Conservation (phyloP, 345 rosid species). For the Odontarrhena argentea region DNA sequence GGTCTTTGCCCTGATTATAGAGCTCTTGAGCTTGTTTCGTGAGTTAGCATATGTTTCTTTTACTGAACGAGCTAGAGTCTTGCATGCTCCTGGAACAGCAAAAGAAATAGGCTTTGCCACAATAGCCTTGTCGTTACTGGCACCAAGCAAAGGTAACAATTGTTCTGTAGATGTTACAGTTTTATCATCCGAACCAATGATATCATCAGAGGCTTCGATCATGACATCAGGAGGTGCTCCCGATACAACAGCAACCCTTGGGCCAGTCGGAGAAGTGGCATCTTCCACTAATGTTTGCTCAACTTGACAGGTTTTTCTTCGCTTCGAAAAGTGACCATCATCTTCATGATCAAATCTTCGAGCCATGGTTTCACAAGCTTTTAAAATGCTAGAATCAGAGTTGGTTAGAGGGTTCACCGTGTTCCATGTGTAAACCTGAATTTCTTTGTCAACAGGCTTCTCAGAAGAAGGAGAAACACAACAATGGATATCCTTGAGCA, state of each 20-base stretch:
- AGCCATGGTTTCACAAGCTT: constrained; percentile 34
- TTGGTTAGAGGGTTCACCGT: background rate
- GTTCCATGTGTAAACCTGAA: constrained; percentile 19
- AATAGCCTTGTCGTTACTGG: background rate
- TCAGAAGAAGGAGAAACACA: constrained; percentile 15
- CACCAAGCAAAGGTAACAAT: constrained; percentile 16
- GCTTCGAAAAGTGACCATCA: constrained; percentile 2
- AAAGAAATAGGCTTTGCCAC: constrained; percentile 34
- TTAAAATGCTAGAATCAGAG: constrained; percentile 25
- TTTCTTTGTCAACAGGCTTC: constrained; percentile 11
- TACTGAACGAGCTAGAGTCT: constrained; percentile 27
- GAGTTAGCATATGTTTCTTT: constrained; percentile 14
- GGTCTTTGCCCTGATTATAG: constrained; percentile 17
- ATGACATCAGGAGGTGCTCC: constrained; percentile 12
- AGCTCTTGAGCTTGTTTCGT: constrained; percentile 16
- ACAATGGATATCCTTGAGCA: constrained; percentile 8
- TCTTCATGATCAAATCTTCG: background rate
- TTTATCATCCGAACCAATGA: constrained; percentile 21
- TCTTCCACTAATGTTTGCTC: constrained; percentile 22
- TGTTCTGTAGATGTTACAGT: constrained; percentile 10
- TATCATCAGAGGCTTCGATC: constrained; percentile 11
- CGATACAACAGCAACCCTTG: constrained; percentile 13
- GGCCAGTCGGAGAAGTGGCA: background rate
- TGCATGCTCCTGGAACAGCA: constrained; percentile 14
- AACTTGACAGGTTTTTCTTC: constrained; percentile 12